A percentile compares a stretch with the other conserved stretches of the same genome.
These are phyloP conservation scores for Actinomucor elegans DNA, from an alignment of 371 early-diverging fungal genomes.

Conservation along the genomic window DNA sequence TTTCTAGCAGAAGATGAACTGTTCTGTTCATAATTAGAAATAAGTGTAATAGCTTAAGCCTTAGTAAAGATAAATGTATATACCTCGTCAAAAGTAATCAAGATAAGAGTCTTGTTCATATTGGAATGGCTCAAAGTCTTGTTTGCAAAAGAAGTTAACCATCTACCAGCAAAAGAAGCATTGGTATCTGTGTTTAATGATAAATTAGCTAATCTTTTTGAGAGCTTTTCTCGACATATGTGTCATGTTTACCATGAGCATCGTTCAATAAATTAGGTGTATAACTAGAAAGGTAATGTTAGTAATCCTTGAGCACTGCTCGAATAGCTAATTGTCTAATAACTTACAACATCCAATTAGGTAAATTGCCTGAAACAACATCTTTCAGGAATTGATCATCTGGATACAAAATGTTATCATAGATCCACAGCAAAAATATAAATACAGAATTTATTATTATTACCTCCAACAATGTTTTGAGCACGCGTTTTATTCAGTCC, in stretches of 20 bases:
- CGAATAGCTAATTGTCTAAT: no score
- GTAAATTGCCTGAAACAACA: slow-evolving; percentile 20
- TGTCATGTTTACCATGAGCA: slow-evolving; percentile 20
- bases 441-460: background rate
- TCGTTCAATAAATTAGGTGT: slow-evolving; percentile 35
- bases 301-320: no score
- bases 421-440: background rate
- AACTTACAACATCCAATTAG: slow-evolving; percentile 37
- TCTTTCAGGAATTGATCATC: slow-evolving; percentile 22
- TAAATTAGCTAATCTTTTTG: no score
- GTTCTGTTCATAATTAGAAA: background rate
- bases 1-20: slow-evolving; percentile 22
- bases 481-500: slow-evolving; percentile 33
- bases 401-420: no score
- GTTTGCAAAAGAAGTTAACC: slow-evolving; percentile 25
- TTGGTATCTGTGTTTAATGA: slow-evolving; percentile 19
- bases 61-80: no score
- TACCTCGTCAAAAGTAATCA: slow-evolving; percentile 36
- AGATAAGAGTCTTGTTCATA: slow-evolving; percentile 21
- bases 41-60: no score
- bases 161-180: slow-evolving; percentile 31
- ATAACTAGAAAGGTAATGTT: slow-evolving; percentile 11
- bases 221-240: no score
- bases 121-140: slow-evolving; percentile 27
- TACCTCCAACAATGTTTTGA: slow-evolving; percentile 42